These are phyloP conservation scores for Psilocybe cyanescens DNA, from an alignment of 768 basidiomycete genomes.

Conservation along the genomic window DNA sequence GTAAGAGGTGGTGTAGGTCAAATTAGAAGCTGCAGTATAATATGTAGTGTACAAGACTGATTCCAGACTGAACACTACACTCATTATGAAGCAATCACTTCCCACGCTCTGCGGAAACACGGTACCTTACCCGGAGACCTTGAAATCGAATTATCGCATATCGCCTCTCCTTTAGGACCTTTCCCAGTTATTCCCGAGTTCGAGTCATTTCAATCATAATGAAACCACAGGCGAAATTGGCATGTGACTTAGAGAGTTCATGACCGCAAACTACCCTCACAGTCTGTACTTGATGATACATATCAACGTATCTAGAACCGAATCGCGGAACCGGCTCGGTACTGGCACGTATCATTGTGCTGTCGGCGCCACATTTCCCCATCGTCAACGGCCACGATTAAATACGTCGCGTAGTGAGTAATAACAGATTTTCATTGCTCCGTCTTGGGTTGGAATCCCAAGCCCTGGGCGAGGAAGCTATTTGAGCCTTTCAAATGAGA, in stretches of 20 bases:
- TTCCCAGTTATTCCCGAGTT: background rate
- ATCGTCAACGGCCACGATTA: background rate
- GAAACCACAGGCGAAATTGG: background rate
- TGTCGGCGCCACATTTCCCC: background rate
- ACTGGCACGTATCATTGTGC: background rate
- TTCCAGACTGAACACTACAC: background rate
- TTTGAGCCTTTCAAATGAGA: too few relatives aligned
- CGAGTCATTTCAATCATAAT: background rate
- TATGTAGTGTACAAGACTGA: slow-evolving; percentile 3
- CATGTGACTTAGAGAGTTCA: background rate
- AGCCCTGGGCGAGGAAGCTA: too few relatives aligned
- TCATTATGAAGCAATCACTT: slow-evolving; percentile 28
- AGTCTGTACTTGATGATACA: background rate
- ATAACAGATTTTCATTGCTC: too few relatives aligned
- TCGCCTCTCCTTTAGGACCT: background rate
- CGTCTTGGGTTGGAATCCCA: too few relatives aligned
- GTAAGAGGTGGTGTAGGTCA: slow-evolving; percentile 12
- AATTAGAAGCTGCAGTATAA: slow-evolving; percentile 18
- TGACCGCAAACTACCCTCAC: too few relatives aligned
- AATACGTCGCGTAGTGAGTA: background rate
- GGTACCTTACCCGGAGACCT: background rate
- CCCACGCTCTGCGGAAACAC: slow-evolving; percentile 27
- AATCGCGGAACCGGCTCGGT: too few relatives aligned
- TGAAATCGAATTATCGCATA: background rate
- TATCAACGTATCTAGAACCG: background rate